phyloP scores from a whole-genome alignment of 768 basidiomycete genomes.

The Mycena albidolilacea region DNA sequence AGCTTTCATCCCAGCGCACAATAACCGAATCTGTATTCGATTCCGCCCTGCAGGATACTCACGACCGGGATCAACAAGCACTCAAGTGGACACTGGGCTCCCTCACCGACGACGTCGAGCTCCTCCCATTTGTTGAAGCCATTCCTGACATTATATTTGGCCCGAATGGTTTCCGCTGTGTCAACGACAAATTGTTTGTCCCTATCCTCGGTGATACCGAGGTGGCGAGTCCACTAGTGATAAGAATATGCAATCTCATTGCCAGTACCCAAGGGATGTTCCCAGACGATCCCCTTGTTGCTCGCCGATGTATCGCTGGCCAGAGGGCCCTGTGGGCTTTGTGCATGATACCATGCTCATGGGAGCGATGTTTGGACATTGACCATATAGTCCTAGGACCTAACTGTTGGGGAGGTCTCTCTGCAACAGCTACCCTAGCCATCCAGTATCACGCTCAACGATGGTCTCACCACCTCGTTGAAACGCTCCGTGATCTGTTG shows the following conservation, averaged over 20 bases:
- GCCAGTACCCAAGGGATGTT: neutral
- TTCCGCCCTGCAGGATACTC: neutral
- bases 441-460: neutral
- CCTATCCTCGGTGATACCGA: slow-evolving; percentile 8
- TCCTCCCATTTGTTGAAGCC: slow-evolving; percentile 21
- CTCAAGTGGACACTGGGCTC: slow-evolving; percentile 21
- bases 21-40: slow-evolving; percentile 5
- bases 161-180: slow-evolving; percentile 1
- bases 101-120: slow-evolving; percentile 21
- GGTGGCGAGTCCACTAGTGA: slow-evolving; percentile 20
- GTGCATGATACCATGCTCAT: slow-evolving; percentile 15
- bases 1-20: neutral
- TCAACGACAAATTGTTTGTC: slow-evolving; percentile 10
- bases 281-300: slow-evolving; percentile 1
- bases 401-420: too few relatives aligned
- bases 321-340: slow-evolving; percentile 21
- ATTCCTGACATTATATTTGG: too few relatives aligned
- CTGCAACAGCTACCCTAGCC: neutral
- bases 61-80: slow-evolving; percentile 6
- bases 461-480: neutral
- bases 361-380: slow-evolving; percentile 6
- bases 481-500: neutral
- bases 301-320: slow-evolving; percentile 3
- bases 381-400: neutral
- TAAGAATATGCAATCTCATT: slow-evolving; percentile 9